Conservation (phyloP, 2,329 filamentous ascomycete species). For the Tricladium varicosporioides region DNA sequence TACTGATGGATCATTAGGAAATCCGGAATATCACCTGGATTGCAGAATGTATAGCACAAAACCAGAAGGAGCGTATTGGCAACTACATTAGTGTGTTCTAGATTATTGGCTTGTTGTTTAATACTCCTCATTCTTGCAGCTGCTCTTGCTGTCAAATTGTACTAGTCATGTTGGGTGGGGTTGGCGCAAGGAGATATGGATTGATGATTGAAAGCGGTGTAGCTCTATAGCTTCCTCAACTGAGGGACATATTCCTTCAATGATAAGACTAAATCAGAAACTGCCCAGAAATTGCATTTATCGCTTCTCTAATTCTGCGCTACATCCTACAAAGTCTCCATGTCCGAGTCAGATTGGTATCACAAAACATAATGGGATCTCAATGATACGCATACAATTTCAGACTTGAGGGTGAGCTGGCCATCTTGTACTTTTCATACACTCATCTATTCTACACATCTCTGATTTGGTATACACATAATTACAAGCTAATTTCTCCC, state of each 20-base stretch:
- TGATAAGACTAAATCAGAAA: not conserved
- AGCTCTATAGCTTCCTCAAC: slow-evolving; percentile 1
- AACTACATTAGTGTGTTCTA: slow-evolving; percentile 99
- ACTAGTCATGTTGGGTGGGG: slow-evolving; percentile 24
- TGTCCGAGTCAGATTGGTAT: no score
- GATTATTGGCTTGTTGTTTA: slow-evolving; percentile 15
- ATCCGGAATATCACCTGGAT: slow-evolving; percentile 99
- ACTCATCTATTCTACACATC: slow-evolving; percentile 26
- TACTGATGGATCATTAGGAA: slow-evolving; percentile 62
- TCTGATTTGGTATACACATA: slow-evolving; percentile 24
- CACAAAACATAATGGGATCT: no score
- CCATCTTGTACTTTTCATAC: slow-evolving; percentile 14
- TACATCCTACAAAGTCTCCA: not conserved
- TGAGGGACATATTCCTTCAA: not conserved
- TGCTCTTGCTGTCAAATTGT: slow-evolving; percentile 20
- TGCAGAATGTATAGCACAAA: slow-evolving; percentile 98
- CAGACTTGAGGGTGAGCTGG: not conserved
- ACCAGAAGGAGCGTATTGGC: slow-evolving; percentile 97
- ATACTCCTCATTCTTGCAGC: slow-evolving; percentile 14
- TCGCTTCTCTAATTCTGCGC: no score
- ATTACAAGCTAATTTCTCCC: slow-evolving; percentile 77
- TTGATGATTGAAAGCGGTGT: slow-evolving; percentile 6
- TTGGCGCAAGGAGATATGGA: slow-evolving; percentile 31
- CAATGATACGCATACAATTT: not conserved
- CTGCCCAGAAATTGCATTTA: no score